Percentiles rank a stretch among this genome's conserved stretches.
Conservation (phyloP, 2,329 filamentous ascomycete species). For the Fusarium coffeatum region DNA sequence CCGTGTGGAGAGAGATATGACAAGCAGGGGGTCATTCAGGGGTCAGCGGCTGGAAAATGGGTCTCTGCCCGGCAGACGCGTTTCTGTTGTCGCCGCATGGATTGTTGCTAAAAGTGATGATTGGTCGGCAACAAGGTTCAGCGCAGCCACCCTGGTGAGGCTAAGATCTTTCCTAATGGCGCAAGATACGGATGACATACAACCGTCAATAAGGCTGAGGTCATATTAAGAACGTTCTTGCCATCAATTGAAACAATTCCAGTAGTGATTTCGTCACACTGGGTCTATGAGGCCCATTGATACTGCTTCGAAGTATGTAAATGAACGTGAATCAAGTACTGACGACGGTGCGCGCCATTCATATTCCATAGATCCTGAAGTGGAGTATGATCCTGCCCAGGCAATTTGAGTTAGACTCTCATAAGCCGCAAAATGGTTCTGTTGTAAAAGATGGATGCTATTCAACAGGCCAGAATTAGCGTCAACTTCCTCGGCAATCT, state of each 20-base stretch:
- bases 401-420: background rate
- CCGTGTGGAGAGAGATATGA: constrained; percentile 44
- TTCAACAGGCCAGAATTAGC: background rate
- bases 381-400: background rate
- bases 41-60: constrained; percentile 43
- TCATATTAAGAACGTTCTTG: background rate
- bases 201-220: constrained; percentile 12
- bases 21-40: constrained; percentile 41
- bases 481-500: background rate
- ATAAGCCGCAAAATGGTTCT: background rate
- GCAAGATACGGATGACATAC: constrained; percentile 28
- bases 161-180: constrained; percentile 29
- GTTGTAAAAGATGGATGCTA: background rate
- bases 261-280: background rate
- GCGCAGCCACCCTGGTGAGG: constrained; percentile 32
- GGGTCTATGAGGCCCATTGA: background rate
- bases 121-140: constrained; percentile 38
- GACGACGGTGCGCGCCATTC: background rate
- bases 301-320: background rate
- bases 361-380: background rate
- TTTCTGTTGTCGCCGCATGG: constrained; percentile 49
- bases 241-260: background rate
- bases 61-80: constrained; percentile 45
- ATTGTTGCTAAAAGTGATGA: constrained; percentile 29
- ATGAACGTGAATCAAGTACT: background rate